Base-by-base conservation (phyloP, 169 alveolate genomes). In the Sarcocystis neurona region DNA sequence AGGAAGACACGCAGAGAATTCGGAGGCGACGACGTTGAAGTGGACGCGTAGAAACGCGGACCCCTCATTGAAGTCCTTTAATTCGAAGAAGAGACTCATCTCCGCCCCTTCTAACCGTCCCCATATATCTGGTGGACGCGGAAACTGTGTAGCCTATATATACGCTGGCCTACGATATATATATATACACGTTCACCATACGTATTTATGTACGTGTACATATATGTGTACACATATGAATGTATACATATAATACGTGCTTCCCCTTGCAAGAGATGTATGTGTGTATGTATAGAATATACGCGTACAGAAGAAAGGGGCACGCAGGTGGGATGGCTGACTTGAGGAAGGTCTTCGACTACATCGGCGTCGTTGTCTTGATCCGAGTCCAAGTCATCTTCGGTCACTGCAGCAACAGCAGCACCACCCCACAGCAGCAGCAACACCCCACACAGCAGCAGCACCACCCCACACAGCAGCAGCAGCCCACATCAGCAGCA, bases 321-420 rank as follows among this genome's bases (percentile, higher is more conserved):
- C 20, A 12, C 20, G 32, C 37, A n/a, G 37, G 43, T 63, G 77
- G 18, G 20, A 20, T 39, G 20, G 77, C 77, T 32, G 30, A 82
- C 88, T 79, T 50, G 58, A 15, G 88, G 88, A 32, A 82, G 58
- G 15, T 82, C 88, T 15, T 82, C 88, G 4, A 82, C 88, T 58
- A 82, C 88, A 63, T 82, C 88, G 32, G 56, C 88, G 43, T 82
- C 88, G 15, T n/a, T 37, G 37, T 72, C 82, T 30, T 82, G 79
- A 6, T 82, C 72, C 68, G 78, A 58, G 41, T 82, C 88, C 20
- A 82, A n/a, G 43, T 82, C 88, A 30, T 82, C 88, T n/a, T 82
- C 88, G 2, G 88, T 82, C 79, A 82, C 88, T 82, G 63, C 1
- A 39, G 32, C 4, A 3, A 79, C 10, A 56, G 10, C 8, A 10